Percentiles rank a stretch among this genome's conserved stretches.
Conservation (phyloP, 2,329 filamentous ascomycete species). For the Hypoxylon sp. region DNA sequence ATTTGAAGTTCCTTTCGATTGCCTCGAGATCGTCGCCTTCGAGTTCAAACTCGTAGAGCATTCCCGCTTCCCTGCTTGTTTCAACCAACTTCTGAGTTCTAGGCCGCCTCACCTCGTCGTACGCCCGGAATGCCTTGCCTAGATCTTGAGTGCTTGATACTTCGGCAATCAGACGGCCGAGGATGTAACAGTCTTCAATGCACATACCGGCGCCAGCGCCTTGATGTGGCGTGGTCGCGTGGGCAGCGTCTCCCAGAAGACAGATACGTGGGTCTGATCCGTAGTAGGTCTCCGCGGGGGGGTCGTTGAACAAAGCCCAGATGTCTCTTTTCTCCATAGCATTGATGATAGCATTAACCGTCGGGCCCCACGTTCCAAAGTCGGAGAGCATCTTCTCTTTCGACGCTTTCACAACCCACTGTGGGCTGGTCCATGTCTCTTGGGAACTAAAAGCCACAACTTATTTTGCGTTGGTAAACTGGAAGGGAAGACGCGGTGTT, state of each 20-base stretch:
- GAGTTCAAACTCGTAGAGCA: slow-evolving; percentile 59
- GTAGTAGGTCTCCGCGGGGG: slow-evolving; percentile 56
- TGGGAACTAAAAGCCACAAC: slow-evolving; percentile 46
- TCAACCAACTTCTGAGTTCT: slow-evolving; percentile 62
- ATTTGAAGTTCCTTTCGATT: slow-evolving; percentile 52
- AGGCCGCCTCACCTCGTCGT: slow-evolving; percentile 61
- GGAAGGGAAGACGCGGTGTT: not conserved
- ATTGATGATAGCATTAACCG: slow-evolving; percentile 35
- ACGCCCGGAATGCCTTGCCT: slow-evolving; percentile 61
- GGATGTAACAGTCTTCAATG: slow-evolving; percentile 61
- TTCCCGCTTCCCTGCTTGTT: slow-evolving; percentile 60
- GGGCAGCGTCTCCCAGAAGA: slow-evolving; percentile 71
- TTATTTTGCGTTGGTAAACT: slow-evolving; percentile 18
- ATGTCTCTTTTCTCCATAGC: slow-evolving; percentile 57
- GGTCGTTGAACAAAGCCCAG: slow-evolving; percentile 60
- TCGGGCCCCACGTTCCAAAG: slow-evolving; percentile 42
- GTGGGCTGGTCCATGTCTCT: slow-evolving; percentile 40
- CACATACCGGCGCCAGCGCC: slow-evolving; percentile 69
- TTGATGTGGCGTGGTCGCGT: slow-evolving; percentile 70
- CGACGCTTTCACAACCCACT: slow-evolving; percentile 45
- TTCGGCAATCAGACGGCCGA: slow-evolving; percentile 59
- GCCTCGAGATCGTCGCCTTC: slow-evolving; percentile 52
- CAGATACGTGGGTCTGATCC: slow-evolving; percentile 53
- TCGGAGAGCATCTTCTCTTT: slow-evolving; percentile 45
- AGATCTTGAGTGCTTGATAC: slow-evolving; percentile 51